Evolutionary conservation across 768 basidiomycete genomes (phyloP), one percentile per base, ranked within the genome.

Genomic region (Tremella yokohamensis): DNA sequence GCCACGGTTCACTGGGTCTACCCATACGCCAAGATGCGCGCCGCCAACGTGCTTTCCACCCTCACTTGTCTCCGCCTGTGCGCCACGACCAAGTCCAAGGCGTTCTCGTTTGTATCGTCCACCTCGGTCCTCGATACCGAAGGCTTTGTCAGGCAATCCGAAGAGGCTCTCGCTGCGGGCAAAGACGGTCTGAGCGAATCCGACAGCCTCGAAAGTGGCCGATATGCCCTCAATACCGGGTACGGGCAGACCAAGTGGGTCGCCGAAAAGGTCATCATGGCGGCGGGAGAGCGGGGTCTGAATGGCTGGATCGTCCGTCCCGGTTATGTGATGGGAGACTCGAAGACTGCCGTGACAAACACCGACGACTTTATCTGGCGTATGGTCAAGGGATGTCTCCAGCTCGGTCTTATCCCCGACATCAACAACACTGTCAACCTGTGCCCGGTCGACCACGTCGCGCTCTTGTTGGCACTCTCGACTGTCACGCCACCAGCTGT

Each of bases 1-100:
- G 96, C 96, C n/a, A 77, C 97, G 76, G 94, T 98, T 13, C 96
- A 99, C 72, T 99, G 96, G 96, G 90, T 99, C 2, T 99, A 96
- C 76, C 91, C 92, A 0, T 99, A 99, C 78, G 87, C 93, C 73
- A 90, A 86, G 74, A 82, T 99, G 11, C 88, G 93, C 7, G 82
- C 86, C 0, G 84, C 93, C 13, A 99, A 99, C 76, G 96, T 98
- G n/a, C 70, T 93, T 11, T 87, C 88, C 0, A 99, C 96, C 6
- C 72, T 99, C 56, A 87, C 88, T 1, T 85, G 86, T 6, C 81
- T 96, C 42, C 83, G 88, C 34, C 83, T 99, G 24, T 89, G 89
- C 2, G 63, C 68, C 2, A 34, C 25, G 15, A 81, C 82, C 8
- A 80, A 81, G 20, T 83, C 85, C 34, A 99, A 99, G 79, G 73